Conservation (phyloP, 2,329 filamentous ascomycete genomes). For the Mariannaea elegans region DNA sequence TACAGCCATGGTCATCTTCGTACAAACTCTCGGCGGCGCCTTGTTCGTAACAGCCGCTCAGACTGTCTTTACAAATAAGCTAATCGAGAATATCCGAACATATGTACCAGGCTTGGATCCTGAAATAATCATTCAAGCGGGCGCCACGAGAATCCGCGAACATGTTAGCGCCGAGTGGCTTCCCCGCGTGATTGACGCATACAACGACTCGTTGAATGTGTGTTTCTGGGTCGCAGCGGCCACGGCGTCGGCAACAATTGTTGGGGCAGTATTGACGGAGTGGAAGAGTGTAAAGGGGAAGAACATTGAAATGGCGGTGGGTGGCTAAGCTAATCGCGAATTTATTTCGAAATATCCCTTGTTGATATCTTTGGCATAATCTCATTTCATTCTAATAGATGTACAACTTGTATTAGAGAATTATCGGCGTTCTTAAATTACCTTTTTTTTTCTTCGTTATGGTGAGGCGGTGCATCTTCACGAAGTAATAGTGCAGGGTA, state of each 20-base stretch:
- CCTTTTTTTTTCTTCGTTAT: too few relatives aligned
- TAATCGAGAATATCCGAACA: conserved; percentile 50
- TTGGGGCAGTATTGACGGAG: conserved; percentile 56
- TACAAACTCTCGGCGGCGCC: conserved; percentile 51
- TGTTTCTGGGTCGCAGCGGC: conserved; percentile 56
- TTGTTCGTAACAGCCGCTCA: conserved; percentile 60
- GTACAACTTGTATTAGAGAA: too few relatives aligned
- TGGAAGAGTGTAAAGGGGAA: conserved; percentile 67
- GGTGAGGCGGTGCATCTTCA: too few relatives aligned
- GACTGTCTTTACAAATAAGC: conserved; percentile 58
- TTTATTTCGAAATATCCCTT: too few relatives aligned
- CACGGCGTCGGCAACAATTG: conserved; percentile 53
- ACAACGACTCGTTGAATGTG: conserved; percentile 54
- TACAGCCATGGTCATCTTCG: conserved; percentile 46
- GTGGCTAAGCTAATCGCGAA: conserved; percentile 26
- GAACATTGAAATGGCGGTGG: conserved; percentile 48
- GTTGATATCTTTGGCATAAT: too few relatives aligned
- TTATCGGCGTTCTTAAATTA: too few relatives aligned
- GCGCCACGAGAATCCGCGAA: conserved; percentile 49
- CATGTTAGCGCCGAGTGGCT: conserved; percentile 42
- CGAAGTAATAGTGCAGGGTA: too few relatives aligned
- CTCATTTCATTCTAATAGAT: too few relatives aligned
- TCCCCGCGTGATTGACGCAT: conserved; percentile 49
- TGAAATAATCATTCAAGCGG: conserved; percentile 42
- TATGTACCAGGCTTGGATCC: conserved; percentile 48